Base-by-base conservation (phyloP, 176 grass and related monocot species). In the Oryza officinalis region DNA sequence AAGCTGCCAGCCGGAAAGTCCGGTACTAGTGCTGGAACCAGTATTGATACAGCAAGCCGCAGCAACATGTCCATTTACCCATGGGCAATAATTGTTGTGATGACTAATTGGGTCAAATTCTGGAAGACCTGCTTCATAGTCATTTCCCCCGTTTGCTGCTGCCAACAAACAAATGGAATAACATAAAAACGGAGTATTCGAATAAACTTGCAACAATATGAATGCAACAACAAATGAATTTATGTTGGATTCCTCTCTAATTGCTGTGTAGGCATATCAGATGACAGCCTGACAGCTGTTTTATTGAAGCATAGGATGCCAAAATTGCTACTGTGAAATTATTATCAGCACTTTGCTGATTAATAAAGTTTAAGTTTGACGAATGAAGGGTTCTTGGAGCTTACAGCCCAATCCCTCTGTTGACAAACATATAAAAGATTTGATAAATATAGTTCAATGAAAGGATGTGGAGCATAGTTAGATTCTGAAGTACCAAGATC, bases 81-180 rank as follows among this genome's bases (percentile, higher is more conserved):
- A 99, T 27, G 96, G 96, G 49, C 96, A 99, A 73, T 87, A 96
- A 67, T 67, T 86, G 89, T 93, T 96, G 83, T 99, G 96, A 84
- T 99, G 96, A 49, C 87, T 94, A 82, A 99, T 93, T 38, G 96
- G 96, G 88, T 99, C 93, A 83, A 99, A 99, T 74, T 94, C 91
- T 60, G 86, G 87, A 81, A 91, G 86, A 74, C 75, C 88, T 17
- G 67, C 75, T 82, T 83, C 91, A 84, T 84, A 96, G 69, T 91
- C 89, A 73, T 99, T 94, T 87, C 94, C 96, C 73, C 85, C 93
- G 60, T 99, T 92, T 64, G 79, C 71, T 75, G 89, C 74, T 80
- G 87, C 89, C 90, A 75, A 85, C 10, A 83, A 70, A 69, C 20
- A 86, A 85, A 81, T 2, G 14, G 26, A 66, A 54, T 33, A 66